Conservation (phyloP, 1,284 basidiomycete species). For the Sporisorium scitamineum region DNA sequence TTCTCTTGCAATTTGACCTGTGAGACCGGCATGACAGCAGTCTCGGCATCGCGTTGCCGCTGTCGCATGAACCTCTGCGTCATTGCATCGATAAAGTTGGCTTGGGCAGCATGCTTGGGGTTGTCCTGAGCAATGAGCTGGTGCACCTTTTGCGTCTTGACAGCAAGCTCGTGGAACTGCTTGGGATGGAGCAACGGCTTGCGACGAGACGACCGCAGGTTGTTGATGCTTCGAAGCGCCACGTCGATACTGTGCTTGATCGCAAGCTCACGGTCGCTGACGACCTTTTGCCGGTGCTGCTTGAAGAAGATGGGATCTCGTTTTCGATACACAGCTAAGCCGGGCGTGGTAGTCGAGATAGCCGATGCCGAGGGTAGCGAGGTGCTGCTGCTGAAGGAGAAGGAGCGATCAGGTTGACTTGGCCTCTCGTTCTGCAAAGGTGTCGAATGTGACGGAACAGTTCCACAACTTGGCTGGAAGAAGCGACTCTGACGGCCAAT, state of each 20-base stretch:
- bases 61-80: constrained; percentile 20
- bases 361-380: neutral
- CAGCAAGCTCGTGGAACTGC: constrained; percentile 33
- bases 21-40: constrained; percentile 34
- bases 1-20: constrained; percentile 34
- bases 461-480: constrained; percentile 16
- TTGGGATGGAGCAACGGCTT: constrained; percentile 1
- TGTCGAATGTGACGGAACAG: constrained; percentile 1
- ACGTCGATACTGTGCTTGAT: constrained; percentile 5
- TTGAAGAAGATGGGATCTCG: constrained; percentile 22
- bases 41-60: constrained; percentile 30
- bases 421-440: constrained; percentile 1
- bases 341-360: neutral
- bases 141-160: constrained; percentile 32
- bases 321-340: constrained; percentile 17
- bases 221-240: constrained; percentile 15
- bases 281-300: constrained; percentile 11
- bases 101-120: neutral
- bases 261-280: neutral
- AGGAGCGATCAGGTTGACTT: constrained; percentile 8
- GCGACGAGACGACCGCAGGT: neutral
- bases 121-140: constrained; percentile 44
- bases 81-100: constrained; percentile 4
- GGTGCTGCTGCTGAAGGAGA: constrained; percentile 20
- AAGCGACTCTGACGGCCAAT: constrained; percentile 33